Conservation (phyloP, 2,329 filamentous ascomycete genomes). For the Gremmenia infestans region DNA sequence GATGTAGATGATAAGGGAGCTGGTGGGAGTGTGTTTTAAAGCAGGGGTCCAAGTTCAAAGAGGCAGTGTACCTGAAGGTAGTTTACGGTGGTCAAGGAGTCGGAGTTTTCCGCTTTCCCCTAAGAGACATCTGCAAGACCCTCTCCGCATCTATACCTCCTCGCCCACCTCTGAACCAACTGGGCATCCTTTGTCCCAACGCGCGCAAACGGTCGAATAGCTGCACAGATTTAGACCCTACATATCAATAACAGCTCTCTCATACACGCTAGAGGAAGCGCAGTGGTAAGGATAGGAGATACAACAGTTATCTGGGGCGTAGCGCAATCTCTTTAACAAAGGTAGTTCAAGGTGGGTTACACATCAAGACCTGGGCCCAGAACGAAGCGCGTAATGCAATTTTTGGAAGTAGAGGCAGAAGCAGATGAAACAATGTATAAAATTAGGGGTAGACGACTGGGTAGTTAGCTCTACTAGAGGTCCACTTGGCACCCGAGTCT, state of each 20-base stretch:
- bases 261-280: conserved; percentile 84
- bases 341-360: no score
- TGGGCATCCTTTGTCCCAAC: conserved; percentile 48
- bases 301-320: conserved; percentile 57
- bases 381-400: no score
- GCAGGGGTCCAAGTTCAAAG: no score
- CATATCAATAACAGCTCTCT: conserved; percentile 78
- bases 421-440: no score
- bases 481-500: background rate
- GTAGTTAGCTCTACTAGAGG: background rate
- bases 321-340: no score
- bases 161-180: conserved; percentile 72
- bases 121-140: conserved; percentile 80
- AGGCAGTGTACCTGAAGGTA: no score
- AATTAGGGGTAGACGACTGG: no score
- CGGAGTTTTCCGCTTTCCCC: conserved; percentile 42
- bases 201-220: conserved; percentile 76
- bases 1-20: no score
- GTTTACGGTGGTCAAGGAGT: background rate
- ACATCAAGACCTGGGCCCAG: no score
- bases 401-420: no score
- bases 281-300: conserved; percentile 81
- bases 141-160: conserved; percentile 82
- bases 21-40: no score
- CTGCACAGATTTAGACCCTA: conserved; percentile 64